phyloP scores from a whole-genome alignment of 495 filamentous ascomycete genomes.

The Thozetella sp. region DNA sequence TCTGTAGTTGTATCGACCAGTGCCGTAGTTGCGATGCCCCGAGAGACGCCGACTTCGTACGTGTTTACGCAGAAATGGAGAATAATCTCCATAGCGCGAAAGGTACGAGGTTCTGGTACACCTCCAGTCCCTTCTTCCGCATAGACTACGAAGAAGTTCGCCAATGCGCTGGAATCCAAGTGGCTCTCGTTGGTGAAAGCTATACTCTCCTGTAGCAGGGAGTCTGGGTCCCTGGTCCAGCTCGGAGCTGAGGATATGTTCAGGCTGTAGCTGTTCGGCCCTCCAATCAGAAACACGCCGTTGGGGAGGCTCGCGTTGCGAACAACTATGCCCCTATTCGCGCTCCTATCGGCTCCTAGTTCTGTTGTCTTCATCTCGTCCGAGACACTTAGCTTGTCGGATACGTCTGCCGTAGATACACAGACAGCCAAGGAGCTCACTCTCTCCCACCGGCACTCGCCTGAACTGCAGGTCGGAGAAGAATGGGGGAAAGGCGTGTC shows the following conservation, averaged over 20 bases:
- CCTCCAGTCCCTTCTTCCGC: background rate
- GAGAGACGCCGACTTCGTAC: constrained; percentile 12
- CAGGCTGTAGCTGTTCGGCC: constrained; percentile 15
- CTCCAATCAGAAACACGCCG: constrained; percentile 17
- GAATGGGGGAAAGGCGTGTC: constrained; percentile 12
- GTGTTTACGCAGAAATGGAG: constrained; percentile 30
- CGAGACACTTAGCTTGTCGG: constrained; percentile 21
- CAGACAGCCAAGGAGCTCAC: constrained; percentile 51
- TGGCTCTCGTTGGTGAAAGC: constrained; percentile 16
- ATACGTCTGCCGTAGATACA: constrained; percentile 35
- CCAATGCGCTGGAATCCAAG: constrained; percentile 13
- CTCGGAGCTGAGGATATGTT: constrained; percentile 17
- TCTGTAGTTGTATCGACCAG: constrained; percentile 16
- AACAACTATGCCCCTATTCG: background rate
- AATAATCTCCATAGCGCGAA: constrained; percentile 25
- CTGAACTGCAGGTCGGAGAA: constrained; percentile 36
- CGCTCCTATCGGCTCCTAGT: constrained; percentile 1
- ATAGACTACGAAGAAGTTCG: constrained; percentile 25
- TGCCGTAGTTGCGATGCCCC: constrained; percentile 12
- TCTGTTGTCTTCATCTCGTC: background rate
- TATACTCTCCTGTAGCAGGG: constrained; percentile 14
- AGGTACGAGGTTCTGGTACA: background rate
- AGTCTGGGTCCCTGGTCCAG: background rate
- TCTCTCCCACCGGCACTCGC: constrained; percentile 41
- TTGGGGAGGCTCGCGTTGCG: constrained; percentile 21